A percentile compares a stretch with the other conserved stretches of the same genome.
Conservation (phyloP, 345 rosid species). For the Eucalyptus polybractea region DNA sequence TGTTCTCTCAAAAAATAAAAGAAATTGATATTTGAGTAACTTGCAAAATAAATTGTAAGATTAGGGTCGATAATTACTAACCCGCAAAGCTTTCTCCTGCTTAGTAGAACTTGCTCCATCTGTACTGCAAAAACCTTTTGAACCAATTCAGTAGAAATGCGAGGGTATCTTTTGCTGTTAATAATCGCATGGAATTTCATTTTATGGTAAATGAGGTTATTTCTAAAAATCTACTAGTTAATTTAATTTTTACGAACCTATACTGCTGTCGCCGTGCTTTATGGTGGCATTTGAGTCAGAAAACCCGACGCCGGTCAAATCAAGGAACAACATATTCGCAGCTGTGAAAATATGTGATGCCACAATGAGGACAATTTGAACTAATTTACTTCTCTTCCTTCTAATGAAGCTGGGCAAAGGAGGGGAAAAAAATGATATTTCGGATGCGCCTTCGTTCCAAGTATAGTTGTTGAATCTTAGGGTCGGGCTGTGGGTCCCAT, state of each 20-base stretch:
- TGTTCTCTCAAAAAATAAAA: not conserved
- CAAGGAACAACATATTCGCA: not conserved
- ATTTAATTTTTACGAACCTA: not conserved
- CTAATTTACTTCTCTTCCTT: no score
- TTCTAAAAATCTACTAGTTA: not conserved
- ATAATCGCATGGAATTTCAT: not conserved
- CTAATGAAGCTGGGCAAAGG: no score
- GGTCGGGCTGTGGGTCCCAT: not conserved
- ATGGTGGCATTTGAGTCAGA: not conserved
- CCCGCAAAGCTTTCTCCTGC: slow-evolving; percentile 19
- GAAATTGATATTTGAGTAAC: not conserved
- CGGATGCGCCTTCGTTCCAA: not conserved
- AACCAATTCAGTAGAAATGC: slow-evolving; percentile 12
- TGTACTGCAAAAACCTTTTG: slow-evolving; percentile 11
- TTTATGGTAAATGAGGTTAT: not conserved
- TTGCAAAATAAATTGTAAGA: not conserved
- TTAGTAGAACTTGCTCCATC: slow-evolving; percentile 5
- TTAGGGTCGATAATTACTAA: not conserved
- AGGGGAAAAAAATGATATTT: no score
- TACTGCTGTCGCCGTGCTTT: not conserved
- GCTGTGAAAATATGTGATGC: not conserved
- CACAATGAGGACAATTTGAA: no score
- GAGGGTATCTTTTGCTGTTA: slow-evolving; percentile 3
- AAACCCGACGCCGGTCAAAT: not conserved
- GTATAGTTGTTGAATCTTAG: slow-evolving; percentile 1